Evolutionary conservation across 345 rosid genomes (phyloP), one percentile per base, ranked within the genome.

Genomic region (Orychophragmus violaceus): DNA sequence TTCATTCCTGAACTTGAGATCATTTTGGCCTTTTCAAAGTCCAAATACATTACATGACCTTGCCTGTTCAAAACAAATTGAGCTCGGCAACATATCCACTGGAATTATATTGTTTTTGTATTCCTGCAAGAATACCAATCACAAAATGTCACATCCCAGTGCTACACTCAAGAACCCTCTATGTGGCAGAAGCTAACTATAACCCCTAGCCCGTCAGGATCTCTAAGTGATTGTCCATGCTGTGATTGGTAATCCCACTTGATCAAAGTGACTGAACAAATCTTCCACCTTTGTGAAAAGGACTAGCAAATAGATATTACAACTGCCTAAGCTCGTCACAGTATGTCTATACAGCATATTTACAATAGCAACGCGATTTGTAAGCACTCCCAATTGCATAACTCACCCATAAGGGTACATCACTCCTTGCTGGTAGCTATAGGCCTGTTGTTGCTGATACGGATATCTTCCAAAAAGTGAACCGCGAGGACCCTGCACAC

Each of bases 361-460:
- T 61, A 24, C 19, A 42, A 17, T 14, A 29, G 22, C 29, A 39
- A 22, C 10, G 5, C 35, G 21, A 49, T 33, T 30, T 46, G 53
- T 30, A 24, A 68, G 4, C 8, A 39, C 33, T 18, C 23, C 6
- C 19, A 57, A 64, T 53, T 41, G 66, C 55, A 14, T 33, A 76
- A 79, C 96, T 85, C 68, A 93, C 98, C 98, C 96, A 73, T 86
- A 88, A 79, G 91, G 92, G 59, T 86, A 86, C 74, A 82, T 59
- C 71, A 86, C 24, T 74, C 88, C 94, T 66, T 85, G 96, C 35
- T 85, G 96, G 74, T 88, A 88, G 84, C 62, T 62, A 76, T 78
- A 83, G 69, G 96, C 68, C 76, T 80, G 75, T 29, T 83, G 83
- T 21, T 83, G 96, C 76, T 87, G 98, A 73, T 90, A 88, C 32